phyloP scores from a whole-genome alignment of 2,329 filamentous ascomycete species.

The Didymella sp. region DNA sequence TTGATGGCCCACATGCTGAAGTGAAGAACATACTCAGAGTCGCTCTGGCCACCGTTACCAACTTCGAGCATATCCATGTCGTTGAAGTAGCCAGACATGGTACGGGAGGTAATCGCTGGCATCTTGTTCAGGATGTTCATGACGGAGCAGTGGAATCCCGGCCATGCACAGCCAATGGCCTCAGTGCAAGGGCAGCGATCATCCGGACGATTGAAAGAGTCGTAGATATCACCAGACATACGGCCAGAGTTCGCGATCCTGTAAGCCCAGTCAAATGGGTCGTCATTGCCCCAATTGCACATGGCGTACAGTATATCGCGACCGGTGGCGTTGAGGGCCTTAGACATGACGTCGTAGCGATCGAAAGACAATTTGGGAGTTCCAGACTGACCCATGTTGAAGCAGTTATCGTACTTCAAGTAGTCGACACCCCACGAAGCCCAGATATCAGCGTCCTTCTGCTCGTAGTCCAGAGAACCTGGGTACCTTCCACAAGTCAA shows the following conservation, averaged over 20 bases:
- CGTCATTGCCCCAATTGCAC: constrained; percentile 62
- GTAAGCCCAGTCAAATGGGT: constrained; percentile 55
- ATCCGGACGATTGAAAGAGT: constrained; percentile 55
- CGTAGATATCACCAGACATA: constrained; percentile 57
- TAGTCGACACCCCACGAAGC: constrained; percentile 60
- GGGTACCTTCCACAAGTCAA: constrained; percentile 51
- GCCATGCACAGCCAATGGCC: constrained; percentile 53
- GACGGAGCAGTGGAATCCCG: constrained; percentile 58
- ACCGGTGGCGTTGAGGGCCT: constrained; percentile 57
- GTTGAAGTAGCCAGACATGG: constrained; percentile 56
- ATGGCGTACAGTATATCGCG: constrained; percentile 56
- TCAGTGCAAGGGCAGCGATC: constrained; percentile 53
- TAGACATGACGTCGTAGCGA: constrained; percentile 57
- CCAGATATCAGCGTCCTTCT: constrained; percentile 60
- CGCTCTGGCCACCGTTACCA: constrained; percentile 52
- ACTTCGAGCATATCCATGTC: constrained; percentile 60
- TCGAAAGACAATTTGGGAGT: constrained; percentile 55
- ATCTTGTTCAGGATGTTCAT: constrained; percentile 61
- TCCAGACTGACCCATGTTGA: constrained; percentile 60
- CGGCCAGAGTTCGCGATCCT: constrained; percentile 57
- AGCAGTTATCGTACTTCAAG: constrained; percentile 64
- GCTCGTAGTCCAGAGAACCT: constrained; percentile 59
- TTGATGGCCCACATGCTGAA: constrained; percentile 60
- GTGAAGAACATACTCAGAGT: constrained; percentile 55
- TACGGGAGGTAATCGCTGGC: constrained; percentile 51